Evolutionary conservation across 2,329 filamentous ascomycete genomes (phyloP).

Genomic region (Alternaria gansuensis): DNA sequence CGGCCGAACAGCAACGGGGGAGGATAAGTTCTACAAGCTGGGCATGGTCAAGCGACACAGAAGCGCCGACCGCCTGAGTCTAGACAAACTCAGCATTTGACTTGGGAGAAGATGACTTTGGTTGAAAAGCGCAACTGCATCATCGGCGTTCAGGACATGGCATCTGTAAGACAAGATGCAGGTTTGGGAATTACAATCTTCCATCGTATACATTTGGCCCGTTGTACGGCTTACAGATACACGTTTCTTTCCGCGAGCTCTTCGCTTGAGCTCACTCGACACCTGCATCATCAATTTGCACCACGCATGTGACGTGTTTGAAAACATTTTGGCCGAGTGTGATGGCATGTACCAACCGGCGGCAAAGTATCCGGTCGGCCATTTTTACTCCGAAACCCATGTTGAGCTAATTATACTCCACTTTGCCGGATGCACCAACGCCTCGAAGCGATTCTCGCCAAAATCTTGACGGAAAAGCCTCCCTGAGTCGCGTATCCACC

Average conservation of each 20-base stretch:
- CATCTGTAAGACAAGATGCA: constrained; percentile 19
- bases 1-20: constrained; percentile 76
- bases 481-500: constrained; percentile 4
- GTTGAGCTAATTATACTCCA: constrained; percentile 27
- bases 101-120: background rate
- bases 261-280: constrained; percentile 17
- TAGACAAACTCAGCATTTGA: constrained; percentile 79
- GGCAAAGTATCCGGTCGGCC: constrained; percentile 12
- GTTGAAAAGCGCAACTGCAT: constrained; percentile 36
- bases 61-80: constrained; percentile 77
- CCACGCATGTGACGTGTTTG: constrained; percentile 16
- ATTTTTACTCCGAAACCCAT: constrained; percentile 25
- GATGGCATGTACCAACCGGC: background rate
- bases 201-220: constrained; percentile 14
- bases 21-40: constrained; percentile 82
- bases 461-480: constrained; percentile 47
- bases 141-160: constrained; percentile 38
- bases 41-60: constrained; percentile 76
- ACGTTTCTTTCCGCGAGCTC: constrained; percentile 25
- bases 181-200: constrained; percentile 20
- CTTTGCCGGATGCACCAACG: constrained; percentile 35
- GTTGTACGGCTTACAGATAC: constrained; percentile 8
- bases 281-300: background rate
- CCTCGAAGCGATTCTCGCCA: constrained; percentile 19
- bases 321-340: background rate